Evolutionary conservation across 768 basidiomycete species (phyloP).

Genomic region (Psilocybe azurescens): DNA sequence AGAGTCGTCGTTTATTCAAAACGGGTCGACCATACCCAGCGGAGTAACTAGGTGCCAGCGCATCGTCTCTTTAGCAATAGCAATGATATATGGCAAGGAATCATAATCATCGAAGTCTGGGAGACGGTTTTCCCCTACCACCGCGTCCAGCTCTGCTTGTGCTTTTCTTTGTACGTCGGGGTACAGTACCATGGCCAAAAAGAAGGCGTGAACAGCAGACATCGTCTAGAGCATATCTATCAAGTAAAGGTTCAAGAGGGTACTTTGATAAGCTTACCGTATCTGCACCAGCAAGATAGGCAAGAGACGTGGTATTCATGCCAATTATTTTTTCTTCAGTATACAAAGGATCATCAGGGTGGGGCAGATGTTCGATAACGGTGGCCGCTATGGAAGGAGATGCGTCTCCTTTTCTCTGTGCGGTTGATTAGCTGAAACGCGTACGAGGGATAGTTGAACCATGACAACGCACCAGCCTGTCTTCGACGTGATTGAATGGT

Average conservation of each 20-base stretch:
- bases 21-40: slow-evolving; percentile 19
- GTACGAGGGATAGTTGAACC: too few species aligned
- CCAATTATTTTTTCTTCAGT: slow-evolving; percentile 7
- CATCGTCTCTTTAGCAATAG: slow-evolving; percentile 18
- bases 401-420: slow-evolving; percentile 5
- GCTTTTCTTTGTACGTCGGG: slow-evolving; percentile 32
- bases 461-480: slow-evolving; percentile 17
- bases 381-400: slow-evolving; percentile 9
- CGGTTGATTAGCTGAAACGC: too few species aligned
- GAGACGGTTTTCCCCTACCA: slow-evolving; percentile 33
- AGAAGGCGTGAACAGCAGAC: slow-evolving; percentile 26
- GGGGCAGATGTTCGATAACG: slow-evolving; percentile 16
- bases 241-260: neutral
- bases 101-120: slow-evolving; percentile 32
- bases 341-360: slow-evolving; percentile 8
- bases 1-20: neutral
- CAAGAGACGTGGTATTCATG: neutral
- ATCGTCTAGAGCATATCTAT: slow-evolving; percentile 21
- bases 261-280: neutral
- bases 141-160: slow-evolving; percentile 38
- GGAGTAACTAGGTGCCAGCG: slow-evolving; percentile 20
- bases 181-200: slow-evolving; percentile 29
- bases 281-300: neutral
- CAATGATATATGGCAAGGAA: slow-evolving; percentile 31
- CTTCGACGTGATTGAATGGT: slow-evolving; percentile 26